A percentile compares a stretch with the other conserved stretches of the same genome.
These are phyloP conservation scores for Termitomyces sp. DNA, from an alignment of 768 basidiomycete species.

Conservation along the genomic window DNA sequence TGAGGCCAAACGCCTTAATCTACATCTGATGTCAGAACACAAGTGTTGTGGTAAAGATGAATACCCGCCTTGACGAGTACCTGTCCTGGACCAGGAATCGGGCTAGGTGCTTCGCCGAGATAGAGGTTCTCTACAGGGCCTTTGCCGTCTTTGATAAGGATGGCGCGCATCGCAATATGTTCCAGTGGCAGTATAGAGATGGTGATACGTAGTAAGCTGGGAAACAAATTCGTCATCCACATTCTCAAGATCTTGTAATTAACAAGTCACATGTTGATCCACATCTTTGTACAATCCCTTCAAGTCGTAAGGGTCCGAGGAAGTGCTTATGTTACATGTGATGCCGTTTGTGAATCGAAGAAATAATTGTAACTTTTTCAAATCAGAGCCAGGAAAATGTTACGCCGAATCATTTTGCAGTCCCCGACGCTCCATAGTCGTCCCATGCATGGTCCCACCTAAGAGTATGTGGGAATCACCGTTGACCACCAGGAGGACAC, in stretches of 20 bases:
- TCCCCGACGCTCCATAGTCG: background rate
- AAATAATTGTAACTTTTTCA: too few relatives aligned
- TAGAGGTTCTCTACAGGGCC: conserved; percentile 78
- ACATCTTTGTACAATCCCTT: too few relatives aligned
- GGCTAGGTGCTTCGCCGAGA: conserved; percentile 67
- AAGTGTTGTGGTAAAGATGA: background rate
- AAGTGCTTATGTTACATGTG: too few relatives aligned
- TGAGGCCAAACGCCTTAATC: conserved; percentile 85
- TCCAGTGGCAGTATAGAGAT: background rate
- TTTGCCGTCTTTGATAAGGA: conserved; percentile 71
- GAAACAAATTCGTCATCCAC: too few relatives aligned
- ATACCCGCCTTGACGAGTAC: conserved; percentile 72
- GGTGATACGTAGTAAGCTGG: too few relatives aligned
- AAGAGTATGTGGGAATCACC: background rate
- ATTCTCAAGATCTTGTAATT: background rate
- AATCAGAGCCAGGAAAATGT: background rate
- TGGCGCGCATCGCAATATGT: conserved; percentile 60
- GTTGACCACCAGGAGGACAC: background rate
- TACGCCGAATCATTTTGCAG: background rate
- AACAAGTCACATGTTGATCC: background rate
- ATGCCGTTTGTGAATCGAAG: background rate
- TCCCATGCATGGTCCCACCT: background rate
- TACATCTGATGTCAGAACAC: conserved; percentile 21
- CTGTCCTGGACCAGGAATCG: conserved; percentile 50
- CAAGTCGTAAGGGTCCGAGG: too few relatives aligned